phyloP scores from a whole-genome alignment of 2,329 filamentous ascomycete species.

The Fusarium lyarnte region DNA sequence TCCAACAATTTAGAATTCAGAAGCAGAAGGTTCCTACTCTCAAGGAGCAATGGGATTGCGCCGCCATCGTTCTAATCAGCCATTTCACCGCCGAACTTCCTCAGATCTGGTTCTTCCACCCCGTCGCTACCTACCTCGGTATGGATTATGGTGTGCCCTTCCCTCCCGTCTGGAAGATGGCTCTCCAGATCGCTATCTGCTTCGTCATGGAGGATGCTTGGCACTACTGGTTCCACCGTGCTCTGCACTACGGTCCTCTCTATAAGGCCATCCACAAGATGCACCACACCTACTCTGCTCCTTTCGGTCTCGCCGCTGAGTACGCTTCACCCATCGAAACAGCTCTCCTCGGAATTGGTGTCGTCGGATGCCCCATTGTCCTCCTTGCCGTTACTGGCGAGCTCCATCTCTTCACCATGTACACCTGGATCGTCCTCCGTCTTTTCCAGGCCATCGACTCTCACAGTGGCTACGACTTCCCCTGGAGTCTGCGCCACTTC shows the following conservation, averaged over 20 bases:
- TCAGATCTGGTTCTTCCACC: slow-evolving; percentile 99
- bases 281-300: slow-evolving; percentile 98
- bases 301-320: slow-evolving; percentile 95
- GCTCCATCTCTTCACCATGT: slow-evolving; percentile 97
- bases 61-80: slow-evolving; percentile 88
- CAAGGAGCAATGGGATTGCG: slow-evolving; percentile 94
- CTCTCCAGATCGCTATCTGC: slow-evolving; percentile 90
- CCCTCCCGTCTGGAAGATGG: slow-evolving; percentile 85
- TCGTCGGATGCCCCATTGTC: slow-evolving; percentile 82
- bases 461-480: slow-evolving; percentile 98
- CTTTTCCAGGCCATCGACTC: slow-evolving; percentile 98
- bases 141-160: slow-evolving; percentile 91
- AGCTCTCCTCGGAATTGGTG: slow-evolving; percentile 91
- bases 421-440: slow-evolving; percentile 91
- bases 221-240: slow-evolving; percentile 98
- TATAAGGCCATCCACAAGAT: slow-evolving; percentile 99
- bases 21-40: slow-evolving; percentile 88
- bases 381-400: slow-evolving; percentile 86
- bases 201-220: slow-evolving; percentile 96
- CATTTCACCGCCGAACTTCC: slow-evolving; percentile 98
- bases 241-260: slow-evolving; percentile 91
- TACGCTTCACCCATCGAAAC: slow-evolving; percentile 98
- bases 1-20: slow-evolving; percentile 96
- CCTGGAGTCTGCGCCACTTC: slow-evolving; percentile 95
- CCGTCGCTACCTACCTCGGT: slow-evolving; percentile 91